A percentile compares a stretch with the other conserved stretches of the same genome.
phyloP scores from a whole-genome alignment of 2,329 filamentous ascomycete genomes.

The Fusarium pseudoanthophilum region DNA sequence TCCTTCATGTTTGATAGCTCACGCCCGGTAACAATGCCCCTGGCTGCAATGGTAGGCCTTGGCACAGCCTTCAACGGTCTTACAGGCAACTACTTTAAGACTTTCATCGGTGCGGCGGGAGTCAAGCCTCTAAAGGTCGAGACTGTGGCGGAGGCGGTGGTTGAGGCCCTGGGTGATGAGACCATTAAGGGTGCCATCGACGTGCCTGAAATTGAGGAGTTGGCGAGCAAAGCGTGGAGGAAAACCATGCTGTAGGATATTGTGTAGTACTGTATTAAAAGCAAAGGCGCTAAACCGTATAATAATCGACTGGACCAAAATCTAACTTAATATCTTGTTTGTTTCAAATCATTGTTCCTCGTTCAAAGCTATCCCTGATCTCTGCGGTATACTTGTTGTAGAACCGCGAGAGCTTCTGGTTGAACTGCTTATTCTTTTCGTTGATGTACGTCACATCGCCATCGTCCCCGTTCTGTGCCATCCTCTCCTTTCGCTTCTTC shows the following conservation, averaged over 20 bases:
- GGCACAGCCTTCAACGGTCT: constrained; percentile 81
- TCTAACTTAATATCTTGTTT: constrained; percentile 19
- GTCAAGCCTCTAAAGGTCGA: constrained; percentile 90
- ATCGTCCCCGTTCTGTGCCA: constrained; percentile 82
- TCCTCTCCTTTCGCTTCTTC: constrained; percentile 86
- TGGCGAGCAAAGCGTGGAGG: constrained; percentile 87
- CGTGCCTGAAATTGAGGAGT: constrained; percentile 79
- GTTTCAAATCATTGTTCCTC: constrained; percentile 89
- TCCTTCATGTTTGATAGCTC: constrained; percentile 91
- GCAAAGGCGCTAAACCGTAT: constrained; percentile 50
- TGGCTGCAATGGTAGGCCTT: constrained; percentile 80
- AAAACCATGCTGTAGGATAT: constrained; percentile 80
- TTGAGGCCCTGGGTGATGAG: constrained; percentile 85
- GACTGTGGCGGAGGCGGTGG: constrained; percentile 85
- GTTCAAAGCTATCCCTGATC: constrained; percentile 96
- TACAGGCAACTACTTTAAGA: constrained; percentile 79
- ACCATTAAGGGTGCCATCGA: constrained; percentile 79
- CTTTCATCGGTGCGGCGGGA: constrained; percentile 83
- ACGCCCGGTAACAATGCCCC: constrained; percentile 82
- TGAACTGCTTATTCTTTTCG: constrained; percentile 99
- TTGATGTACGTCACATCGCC: constrained; percentile 99
- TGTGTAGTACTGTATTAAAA: constrained; percentile 26
- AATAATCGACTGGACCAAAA: constrained; percentile 35
- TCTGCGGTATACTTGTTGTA: constrained; percentile 99
- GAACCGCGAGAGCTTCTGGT: constrained; percentile 94